Conservation (phyloP, 345 rosid species). For the Eucalyptus polybractea region DNA sequence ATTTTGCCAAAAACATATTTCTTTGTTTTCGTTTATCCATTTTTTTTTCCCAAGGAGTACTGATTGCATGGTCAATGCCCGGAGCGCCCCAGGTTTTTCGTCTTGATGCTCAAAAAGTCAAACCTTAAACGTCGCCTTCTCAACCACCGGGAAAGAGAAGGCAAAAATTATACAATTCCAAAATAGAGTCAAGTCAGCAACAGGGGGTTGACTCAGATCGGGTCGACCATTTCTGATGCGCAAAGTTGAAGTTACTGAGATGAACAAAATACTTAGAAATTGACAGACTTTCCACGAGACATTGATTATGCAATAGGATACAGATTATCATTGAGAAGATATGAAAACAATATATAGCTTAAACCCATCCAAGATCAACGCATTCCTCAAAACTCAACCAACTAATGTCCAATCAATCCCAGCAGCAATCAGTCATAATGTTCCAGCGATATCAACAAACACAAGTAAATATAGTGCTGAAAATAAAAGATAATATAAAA, state of each 20-base stretch:
- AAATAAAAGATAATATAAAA: background rate
- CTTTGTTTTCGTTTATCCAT: background rate
- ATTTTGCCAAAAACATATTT: background rate
- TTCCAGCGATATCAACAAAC: background rate
- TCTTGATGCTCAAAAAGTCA: background rate
- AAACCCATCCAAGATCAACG: background rate
- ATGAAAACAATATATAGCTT: background rate
- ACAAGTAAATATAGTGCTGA: background rate
- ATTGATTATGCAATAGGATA: background rate
- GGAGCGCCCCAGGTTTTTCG: background rate
- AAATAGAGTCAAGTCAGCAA: background rate
- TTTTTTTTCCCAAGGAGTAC: background rate
- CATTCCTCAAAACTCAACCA: background rate
- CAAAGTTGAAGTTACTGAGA: background rate
- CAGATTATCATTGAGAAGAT: background rate
- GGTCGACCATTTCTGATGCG: background rate
- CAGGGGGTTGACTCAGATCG: background rate
- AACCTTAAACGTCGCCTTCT: background rate
- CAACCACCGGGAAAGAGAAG: background rate
- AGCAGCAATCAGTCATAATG: background rate
- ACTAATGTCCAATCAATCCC: background rate
- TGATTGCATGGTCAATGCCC: background rate
- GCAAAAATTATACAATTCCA: background rate
- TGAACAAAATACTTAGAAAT: background rate
- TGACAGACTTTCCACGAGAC: background rate